Evolutionary conservation across 208 protist genomes (phyloP).

Genomic region (Trypanosoma vivax): DNA sequence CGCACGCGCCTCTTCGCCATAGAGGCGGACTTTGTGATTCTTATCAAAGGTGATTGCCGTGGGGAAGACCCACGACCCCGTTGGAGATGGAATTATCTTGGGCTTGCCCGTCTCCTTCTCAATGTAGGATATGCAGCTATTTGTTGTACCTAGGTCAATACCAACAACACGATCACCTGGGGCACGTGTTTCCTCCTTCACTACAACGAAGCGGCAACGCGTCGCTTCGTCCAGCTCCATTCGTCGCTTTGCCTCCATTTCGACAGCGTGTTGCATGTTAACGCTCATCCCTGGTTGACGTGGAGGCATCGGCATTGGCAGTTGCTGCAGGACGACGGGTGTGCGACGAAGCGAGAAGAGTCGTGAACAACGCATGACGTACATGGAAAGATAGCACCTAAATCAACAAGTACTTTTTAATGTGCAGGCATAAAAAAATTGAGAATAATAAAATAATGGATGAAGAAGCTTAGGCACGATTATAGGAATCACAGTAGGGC

Average conservation of each 20-base stretch:
- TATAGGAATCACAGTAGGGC: too few species aligned
- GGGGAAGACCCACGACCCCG: conserved; percentile 88
- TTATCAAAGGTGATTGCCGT: conserved; percentile 89
- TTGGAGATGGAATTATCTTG: conserved; percentile 88
- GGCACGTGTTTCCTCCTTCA: conserved; percentile 52
- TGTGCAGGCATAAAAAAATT: neutral
- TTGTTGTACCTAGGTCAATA: conserved; percentile 98
- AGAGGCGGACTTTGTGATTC: conserved; percentile 81
- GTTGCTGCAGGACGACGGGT: conserved; percentile 27
- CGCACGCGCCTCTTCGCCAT: conserved; percentile 82
- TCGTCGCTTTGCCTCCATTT: conserved; percentile 72
- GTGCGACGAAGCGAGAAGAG: conserved; percentile 23
- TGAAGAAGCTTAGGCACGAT: too few species aligned
- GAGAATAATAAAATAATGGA: too few species aligned
- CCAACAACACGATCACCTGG: conserved; percentile 85
- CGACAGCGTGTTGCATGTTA: conserved; percentile 67
- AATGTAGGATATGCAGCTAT: conserved; percentile 94
- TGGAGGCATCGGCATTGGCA: conserved; percentile 27
- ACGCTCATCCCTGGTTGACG: conserved; percentile 20
- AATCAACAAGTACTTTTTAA: neutral
- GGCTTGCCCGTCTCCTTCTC: conserved; percentile 60
- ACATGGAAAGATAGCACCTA: neutral
- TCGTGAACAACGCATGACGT: conserved; percentile 1
- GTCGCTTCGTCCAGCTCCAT: conserved; percentile 64
- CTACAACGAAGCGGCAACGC: conserved; percentile 59